Evolutionary conservation across 768 basidiomycete genomes (phyloP), one percentile per base, ranked within the genome.

Genomic region (Leccinum incarnatum): DNA sequence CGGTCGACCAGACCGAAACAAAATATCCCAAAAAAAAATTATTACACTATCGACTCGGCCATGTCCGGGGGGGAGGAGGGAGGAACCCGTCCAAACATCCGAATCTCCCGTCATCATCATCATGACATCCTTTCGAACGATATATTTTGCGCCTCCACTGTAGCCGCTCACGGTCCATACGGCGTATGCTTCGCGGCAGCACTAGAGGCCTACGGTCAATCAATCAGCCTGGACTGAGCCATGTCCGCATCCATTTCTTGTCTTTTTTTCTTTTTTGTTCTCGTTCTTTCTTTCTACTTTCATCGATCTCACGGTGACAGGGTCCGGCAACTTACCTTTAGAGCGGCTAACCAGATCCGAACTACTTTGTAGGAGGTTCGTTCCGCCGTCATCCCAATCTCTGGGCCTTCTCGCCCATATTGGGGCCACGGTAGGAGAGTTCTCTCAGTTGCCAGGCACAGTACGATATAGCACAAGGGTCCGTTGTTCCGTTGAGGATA

Each of bases 361-460:
- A 45, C 42, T 48, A 59, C 37, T 32, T 12, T 53, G 34, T 37
- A 15, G 29, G 15, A 48, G n/a, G 29, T 53, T 53, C 42, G 14
- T 21, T 17, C 21, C 37, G 48, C 51, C 19, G 19, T 45, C 34
- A 53, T 19, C 36, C 32, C 34, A 27, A 53, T 27, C 23, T 27
- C 45, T 52, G 53, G 40, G 29, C 21, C 30, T 19, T 7, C 5
- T 27, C 17, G 5, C 29, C 54, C 37, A 37, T 30, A 55, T 37
- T 55, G 55, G 55, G 47, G 19, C 23, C 25, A 49, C 58, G 17
- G 51, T 7, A 27, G 37, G 32, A 45, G 19, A 45, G 37, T 53
- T 46, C 15, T 57, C 17, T 30, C 56, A 37, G 66, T 66, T 63
- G 51, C 64, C 67, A 66, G 64, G 61, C 37, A 67, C 66, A 2